Percentiles rank a stretch among this genome's conserved stretches.
These are phyloP conservation scores for Hibiscus syriacus DNA, from an alignment of 345 rosid species.

Conservation along the genomic window DNA sequence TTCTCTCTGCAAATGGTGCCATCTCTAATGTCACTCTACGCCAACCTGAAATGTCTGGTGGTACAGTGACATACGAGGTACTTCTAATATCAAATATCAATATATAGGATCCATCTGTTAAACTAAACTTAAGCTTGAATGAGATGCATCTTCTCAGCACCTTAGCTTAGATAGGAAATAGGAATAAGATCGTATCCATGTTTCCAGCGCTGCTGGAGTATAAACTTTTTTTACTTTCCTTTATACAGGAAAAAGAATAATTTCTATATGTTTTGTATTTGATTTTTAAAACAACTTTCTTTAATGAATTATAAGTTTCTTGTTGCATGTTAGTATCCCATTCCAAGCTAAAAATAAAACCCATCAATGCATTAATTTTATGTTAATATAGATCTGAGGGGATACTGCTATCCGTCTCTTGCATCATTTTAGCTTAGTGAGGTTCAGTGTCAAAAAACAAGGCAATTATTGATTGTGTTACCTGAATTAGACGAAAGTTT, in stretches of 20 bases:
- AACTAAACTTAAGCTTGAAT: not conserved
- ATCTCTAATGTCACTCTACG: conserved; percentile 60
- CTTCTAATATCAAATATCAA: conserved; percentile 9
- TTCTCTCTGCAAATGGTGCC: conserved; percentile 89
- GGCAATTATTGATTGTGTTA: not conserved
- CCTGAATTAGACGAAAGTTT: not conserved
- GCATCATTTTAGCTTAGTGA: not conserved
- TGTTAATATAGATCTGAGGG: not conserved
- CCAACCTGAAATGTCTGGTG: conserved; percentile 48
- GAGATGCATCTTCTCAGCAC: not conserved
- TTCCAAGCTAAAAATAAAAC: not conserved
- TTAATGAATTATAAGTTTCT: not conserved
- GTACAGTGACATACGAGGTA: conserved; percentile 71
- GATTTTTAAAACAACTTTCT: not conserved
- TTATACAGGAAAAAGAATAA: not conserved
- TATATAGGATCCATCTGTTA: not conserved
- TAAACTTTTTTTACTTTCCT: not conserved
- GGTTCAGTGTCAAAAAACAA: not conserved
- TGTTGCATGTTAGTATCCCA: not conserved
- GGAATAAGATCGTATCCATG: not conserved
- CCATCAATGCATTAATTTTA: not conserved
- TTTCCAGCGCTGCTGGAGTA: not conserved
- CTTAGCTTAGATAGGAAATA: not conserved
- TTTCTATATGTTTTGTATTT: not conserved
- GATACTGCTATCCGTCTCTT: not conserved